A percentile compares a stretch with the other conserved stretches of the same genome.
Conservation (phyloP, 306 rosid genomes). For the Quercus berberidifolia region DNA sequence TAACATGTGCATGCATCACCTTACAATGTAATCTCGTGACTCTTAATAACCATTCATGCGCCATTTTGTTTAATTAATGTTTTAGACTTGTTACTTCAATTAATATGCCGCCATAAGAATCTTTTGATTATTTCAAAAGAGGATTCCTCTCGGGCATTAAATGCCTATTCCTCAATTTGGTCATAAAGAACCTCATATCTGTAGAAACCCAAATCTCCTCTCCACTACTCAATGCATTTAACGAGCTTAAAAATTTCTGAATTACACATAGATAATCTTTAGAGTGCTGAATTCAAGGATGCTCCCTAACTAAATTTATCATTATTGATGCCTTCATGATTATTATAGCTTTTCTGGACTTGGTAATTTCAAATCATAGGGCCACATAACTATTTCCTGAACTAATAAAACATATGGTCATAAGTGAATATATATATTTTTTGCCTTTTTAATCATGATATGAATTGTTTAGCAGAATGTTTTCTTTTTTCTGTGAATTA, state of each 20-base stretch:
- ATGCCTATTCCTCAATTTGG: neutral
- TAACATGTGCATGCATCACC: neutral
- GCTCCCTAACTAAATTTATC: neutral
- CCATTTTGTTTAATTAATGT: neutral
- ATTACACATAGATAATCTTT: neutral
- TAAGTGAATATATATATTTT: too few relatives aligned
- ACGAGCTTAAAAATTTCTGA: neutral
- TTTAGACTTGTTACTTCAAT: neutral
- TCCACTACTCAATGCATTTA: neutral
- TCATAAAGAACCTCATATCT: neutral
- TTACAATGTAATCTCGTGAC: neutral
- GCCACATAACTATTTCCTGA: neutral
- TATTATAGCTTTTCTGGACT: neutral
- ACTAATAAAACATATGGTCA: neutral
- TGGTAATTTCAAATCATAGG: neutral
- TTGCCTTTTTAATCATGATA: neutral
- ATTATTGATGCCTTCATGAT: neutral
- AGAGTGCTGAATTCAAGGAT: neutral
- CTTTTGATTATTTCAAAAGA: neutral
- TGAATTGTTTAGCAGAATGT: neutral
- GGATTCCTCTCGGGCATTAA: neutral
- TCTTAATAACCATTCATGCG: neutral
- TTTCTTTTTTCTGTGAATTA: neutral
- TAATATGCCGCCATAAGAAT: neutral
- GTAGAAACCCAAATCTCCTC: neutral